Evolutionary conservation across 768 basidiomycete genomes (phyloP).

Genomic region (Kwoniella sp.): DNA sequence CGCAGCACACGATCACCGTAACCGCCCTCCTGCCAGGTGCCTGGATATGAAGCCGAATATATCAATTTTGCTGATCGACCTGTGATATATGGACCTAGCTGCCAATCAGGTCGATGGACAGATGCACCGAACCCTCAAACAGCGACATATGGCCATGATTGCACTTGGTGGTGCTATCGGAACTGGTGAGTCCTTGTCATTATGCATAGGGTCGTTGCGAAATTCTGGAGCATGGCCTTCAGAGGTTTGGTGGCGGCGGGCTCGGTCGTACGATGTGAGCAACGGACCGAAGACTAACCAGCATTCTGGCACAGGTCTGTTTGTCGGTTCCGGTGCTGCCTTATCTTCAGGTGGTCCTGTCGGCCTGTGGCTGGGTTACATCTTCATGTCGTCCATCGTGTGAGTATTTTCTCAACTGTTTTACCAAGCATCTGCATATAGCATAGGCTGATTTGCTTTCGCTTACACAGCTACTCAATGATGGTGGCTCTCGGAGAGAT

Average conservation of each 20-base stretch:
- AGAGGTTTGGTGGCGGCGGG: background rate
- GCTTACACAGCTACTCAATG: constrained; percentile 53
- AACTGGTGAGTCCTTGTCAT: constrained; percentile 35
- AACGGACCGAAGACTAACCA: background rate
- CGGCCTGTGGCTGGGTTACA: constrained; percentile 51
- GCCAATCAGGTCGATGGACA: constrained; percentile 32
- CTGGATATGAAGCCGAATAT: background rate
- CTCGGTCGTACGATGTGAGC: background rate
- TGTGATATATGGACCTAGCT: constrained; percentile 3
- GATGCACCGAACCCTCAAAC: constrained; percentile 53
- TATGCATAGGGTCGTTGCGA: background rate
- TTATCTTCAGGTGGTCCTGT: constrained; percentile 50
- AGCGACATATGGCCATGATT: constrained; percentile 56
- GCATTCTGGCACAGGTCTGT: constrained; percentile 39
- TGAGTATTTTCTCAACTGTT: constrained; percentile 18
- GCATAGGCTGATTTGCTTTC: background rate
- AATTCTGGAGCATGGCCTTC: background rate
- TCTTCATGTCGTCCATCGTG: constrained; percentile 53
- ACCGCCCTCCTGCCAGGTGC: background rate
- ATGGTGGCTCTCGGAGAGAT: constrained; percentile 53
- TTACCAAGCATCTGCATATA: background rate
- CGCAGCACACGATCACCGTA: background rate
- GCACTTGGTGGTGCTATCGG: constrained; percentile 56
- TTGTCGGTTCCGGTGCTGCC: constrained; percentile 51
- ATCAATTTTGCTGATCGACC: background rate